Evolutionary conservation across 2,329 filamentous ascomycete species (phyloP).

Genomic region (Diplodia seriata): DNA sequence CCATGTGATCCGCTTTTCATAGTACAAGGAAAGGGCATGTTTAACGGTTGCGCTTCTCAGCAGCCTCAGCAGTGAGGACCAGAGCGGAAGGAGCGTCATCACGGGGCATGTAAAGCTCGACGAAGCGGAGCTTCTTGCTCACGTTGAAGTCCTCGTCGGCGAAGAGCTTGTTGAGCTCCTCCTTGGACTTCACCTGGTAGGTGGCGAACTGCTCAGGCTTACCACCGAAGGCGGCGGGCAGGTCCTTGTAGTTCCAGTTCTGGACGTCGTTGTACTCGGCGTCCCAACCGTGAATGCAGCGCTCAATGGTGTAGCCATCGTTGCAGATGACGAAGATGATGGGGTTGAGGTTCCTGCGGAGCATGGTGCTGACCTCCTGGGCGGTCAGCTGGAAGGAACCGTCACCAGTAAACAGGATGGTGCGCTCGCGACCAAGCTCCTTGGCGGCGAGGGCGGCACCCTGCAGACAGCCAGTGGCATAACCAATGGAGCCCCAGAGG

Average conservation of each 20-base stretch:
- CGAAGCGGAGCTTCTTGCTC: slow-evolving; percentile 67
- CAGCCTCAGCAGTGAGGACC: slow-evolving; percentile 72
- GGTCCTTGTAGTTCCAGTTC: slow-evolving; percentile 73
- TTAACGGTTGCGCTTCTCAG: slow-evolving; percentile 69
- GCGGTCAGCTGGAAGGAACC: slow-evolving; percentile 85
- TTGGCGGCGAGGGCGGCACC: slow-evolving; percentile 77
- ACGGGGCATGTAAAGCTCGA: slow-evolving; percentile 81
- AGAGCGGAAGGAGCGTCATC: slow-evolving; percentile 77
- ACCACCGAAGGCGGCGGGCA: slow-evolving; percentile 73
- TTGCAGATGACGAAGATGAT: slow-evolving; percentile 90
- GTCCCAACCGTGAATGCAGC: slow-evolving; percentile 84
- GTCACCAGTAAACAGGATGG: slow-evolving; percentile 87
- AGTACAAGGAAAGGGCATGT: background rate
- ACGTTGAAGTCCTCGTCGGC: slow-evolving; percentile 66
- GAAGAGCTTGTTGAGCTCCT: slow-evolving; percentile 71
- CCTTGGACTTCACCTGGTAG: slow-evolving; percentile 72
- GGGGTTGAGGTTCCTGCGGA: slow-evolving; percentile 74
- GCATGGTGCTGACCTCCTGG: slow-evolving; percentile 85
- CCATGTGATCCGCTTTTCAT: slow-evolving; percentile 21
- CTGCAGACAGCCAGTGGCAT: slow-evolving; percentile 67
- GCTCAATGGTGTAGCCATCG: slow-evolving; percentile 87
- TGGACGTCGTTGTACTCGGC: slow-evolving; percentile 82
- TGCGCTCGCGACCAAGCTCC: slow-evolving; percentile 67
- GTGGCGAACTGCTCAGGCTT: slow-evolving; percentile 64
- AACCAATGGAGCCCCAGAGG: slow-evolving; percentile 73